These are phyloP conservation scores for Diaporthe ilicicola DNA, from an alignment of 2,329 filamentous ascomycete species.

Conservation along the genomic window DNA sequence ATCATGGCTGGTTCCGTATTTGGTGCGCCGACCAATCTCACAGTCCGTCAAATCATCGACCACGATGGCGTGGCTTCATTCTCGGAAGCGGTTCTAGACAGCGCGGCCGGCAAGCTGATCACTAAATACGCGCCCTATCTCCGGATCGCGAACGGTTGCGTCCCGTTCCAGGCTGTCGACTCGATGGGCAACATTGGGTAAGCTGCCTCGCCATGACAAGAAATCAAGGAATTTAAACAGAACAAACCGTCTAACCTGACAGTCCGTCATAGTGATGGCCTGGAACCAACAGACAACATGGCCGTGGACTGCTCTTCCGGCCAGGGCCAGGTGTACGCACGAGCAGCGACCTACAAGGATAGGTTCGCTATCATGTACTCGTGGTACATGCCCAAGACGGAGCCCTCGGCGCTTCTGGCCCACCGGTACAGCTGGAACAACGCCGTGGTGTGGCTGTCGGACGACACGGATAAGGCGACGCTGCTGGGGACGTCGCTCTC, in stretches of 20 bases:
- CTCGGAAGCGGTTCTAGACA: constrained; percentile 42
- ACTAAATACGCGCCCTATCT: constrained; percentile 48
- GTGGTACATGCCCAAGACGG: constrained; percentile 53
- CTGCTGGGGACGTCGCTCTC: constrained; percentile 44
- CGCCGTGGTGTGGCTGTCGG: constrained; percentile 45
- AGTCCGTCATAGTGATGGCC: constrained; percentile 38
- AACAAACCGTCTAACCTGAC: constrained; percentile 11
- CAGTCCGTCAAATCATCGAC: constrained; percentile 36
- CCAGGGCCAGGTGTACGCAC: constrained; percentile 46
- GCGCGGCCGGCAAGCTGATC: constrained; percentile 40
- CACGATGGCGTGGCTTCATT: constrained; percentile 46
- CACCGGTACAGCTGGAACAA: constrained; percentile 50
- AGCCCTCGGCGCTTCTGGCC: constrained; percentile 44
- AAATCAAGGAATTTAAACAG: neutral
- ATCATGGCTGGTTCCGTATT: neutral
- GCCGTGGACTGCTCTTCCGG: constrained; percentile 40
- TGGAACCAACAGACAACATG: constrained; percentile 39
- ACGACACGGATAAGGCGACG: constrained; percentile 38
- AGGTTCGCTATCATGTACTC: constrained; percentile 45
- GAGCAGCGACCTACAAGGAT: constrained; percentile 39
- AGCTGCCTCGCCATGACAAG: neutral
- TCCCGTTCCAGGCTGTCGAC: constrained; percentile 66
- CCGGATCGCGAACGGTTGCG: constrained; percentile 63
- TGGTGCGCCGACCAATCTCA: constrained; percentile 1
- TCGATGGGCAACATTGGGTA: constrained; percentile 49